Conservation (phyloP, 108 stramenopile species). For the Schizochytrium sp. region DNA sequence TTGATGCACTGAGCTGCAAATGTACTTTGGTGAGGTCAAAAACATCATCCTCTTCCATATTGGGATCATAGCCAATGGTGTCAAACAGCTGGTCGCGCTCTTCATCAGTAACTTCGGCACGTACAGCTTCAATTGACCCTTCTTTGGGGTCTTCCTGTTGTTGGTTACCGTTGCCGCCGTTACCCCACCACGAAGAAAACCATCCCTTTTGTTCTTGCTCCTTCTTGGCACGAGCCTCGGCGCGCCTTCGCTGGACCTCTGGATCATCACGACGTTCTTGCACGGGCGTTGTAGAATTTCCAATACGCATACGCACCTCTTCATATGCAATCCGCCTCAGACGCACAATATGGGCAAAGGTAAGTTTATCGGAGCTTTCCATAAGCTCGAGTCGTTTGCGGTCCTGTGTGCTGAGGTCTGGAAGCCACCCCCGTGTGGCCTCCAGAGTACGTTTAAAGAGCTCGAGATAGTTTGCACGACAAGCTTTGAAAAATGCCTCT, state of each 20-base stretch:
- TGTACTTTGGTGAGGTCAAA: conserved; percentile 18
- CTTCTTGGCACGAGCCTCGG: neutral
- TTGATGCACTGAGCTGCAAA: neutral
- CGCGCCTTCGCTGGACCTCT: neutral
- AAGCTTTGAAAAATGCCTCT: conserved; percentile 20
- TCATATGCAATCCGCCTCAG: conserved; percentile 14
- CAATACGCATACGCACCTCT: conserved; percentile 28
- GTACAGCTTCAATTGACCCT: conserved; percentile 2
- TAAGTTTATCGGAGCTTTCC: conserved; percentile 14
- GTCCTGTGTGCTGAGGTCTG: neutral
- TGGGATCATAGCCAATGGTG: conserved; percentile 45
- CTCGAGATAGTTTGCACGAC: neutral
- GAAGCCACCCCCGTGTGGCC: conserved; percentile 9
- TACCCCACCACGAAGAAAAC: conserved; percentile 56
- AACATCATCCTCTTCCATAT: conserved; percentile 9
- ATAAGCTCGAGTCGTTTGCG: conserved; percentile 20
- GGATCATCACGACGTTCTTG: conserved; percentile 27
- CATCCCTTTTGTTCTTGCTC: conserved; percentile 58
- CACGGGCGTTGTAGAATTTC: neutral
- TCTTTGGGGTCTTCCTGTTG: neutral
- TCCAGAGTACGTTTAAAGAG: conserved; percentile 55
- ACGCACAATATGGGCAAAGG: conserved; percentile 54
- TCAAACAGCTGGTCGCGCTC: conserved; percentile 36
- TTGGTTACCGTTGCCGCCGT: neutral
- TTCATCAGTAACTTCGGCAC: conserved; percentile 23